Evolutionary conservation across 2,329 filamentous ascomycete genomes (phyloP), one percentile per base, ranked within the genome.

Genomic region (Clarireedia sp.): DNA sequence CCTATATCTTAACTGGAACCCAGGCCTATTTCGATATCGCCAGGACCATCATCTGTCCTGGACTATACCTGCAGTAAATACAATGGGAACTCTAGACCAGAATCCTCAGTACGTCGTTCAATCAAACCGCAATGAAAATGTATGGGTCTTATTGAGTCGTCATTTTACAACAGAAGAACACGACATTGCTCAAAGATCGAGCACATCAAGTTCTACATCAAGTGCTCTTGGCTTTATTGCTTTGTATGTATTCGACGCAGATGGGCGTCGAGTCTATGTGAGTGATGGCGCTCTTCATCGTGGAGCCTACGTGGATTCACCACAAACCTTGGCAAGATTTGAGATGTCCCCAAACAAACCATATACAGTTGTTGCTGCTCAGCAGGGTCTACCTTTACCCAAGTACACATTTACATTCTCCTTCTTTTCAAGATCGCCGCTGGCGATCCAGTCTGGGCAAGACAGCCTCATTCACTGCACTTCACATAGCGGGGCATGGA

Each of bases 1-100:
- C 17, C 82, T 99, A 62, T 99, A 97, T 70, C 77, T 99, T 54
- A 99, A 97, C 71, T 99, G 94, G 94, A 96, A 96, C 62, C 91
- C 94, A 0, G 79, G 80, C 0, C 75, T 96, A 0, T 99, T 99
- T 71, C 75, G 75, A 1, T 74, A 87, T 67, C 84, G 91, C 8
- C 86, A 96, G 69, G 91, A 99, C 64, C 83, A 91, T 55, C 94
- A 99, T 71, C 95, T 97, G 66, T 78, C 78, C 2, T 99, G 94
- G 94, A 78, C 85, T 2, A 72, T 82, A 37, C 73, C 78, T 19
- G 69, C 68, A 29, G 68, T 71, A 43, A 75, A 72, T 41, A 72
- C 78, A 61, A 70, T 76, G 8, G 73, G 75, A n/a, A 82, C 79
- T 3, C 76, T 86, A 49, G 77, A 78, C 3, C 77, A 82, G 51